Percentiles rank a stretch among this genome's conserved stretches.
Conservation (phyloP, 805 yeast species). For the Debaryomyces hansenii region DNA sequence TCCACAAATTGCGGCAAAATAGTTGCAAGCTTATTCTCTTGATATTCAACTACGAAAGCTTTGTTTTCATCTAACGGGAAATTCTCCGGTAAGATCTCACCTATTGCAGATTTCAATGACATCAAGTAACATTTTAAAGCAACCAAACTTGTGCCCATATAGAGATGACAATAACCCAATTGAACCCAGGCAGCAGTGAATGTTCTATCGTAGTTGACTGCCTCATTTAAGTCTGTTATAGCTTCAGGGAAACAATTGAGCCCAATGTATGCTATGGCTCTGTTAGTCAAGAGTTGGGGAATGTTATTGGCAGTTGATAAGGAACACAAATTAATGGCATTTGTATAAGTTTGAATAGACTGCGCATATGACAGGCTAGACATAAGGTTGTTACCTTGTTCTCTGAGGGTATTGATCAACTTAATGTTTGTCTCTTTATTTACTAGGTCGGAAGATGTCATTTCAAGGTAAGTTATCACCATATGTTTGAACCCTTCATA, state of each 20-base stretch:
- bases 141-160: constrained; percentile 35
- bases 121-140: constrained; percentile 34
- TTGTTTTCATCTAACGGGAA: constrained; percentile 14
- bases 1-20: constrained; percentile 41
- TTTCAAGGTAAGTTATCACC: constrained; percentile 1
- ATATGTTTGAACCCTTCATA: constrained; percentile 9
- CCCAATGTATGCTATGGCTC: constrained; percentile 44
- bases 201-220: constrained; percentile 28
- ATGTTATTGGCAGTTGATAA: constrained; percentile 11
- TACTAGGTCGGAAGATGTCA: neutral
- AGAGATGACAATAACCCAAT: constrained; percentile 42
- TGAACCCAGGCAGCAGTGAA: constrained; percentile 46
- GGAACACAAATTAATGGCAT: constrained; percentile 28
- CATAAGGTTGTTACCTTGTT: constrained; percentile 42
- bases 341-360: constrained; percentile 38
- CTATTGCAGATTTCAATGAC: constrained; percentile 29
- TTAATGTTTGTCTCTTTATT: neutral
- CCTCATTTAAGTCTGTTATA: constrained; percentile 32
- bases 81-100: constrained; percentile 29
- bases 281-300: constrained; percentile 36
- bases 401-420: constrained; percentile 25
- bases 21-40: constrained; percentile 18
- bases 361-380: constrained; percentile 35
- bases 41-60: constrained; percentile 16
- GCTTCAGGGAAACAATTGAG: constrained; percentile 42